A percentile compares a stretch with the other conserved stretches of the same genome.
Evolutionary conservation across 495 filamentous ascomycete genomes (phyloP).

Genomic region (Pyrenula massariospora): DNA sequence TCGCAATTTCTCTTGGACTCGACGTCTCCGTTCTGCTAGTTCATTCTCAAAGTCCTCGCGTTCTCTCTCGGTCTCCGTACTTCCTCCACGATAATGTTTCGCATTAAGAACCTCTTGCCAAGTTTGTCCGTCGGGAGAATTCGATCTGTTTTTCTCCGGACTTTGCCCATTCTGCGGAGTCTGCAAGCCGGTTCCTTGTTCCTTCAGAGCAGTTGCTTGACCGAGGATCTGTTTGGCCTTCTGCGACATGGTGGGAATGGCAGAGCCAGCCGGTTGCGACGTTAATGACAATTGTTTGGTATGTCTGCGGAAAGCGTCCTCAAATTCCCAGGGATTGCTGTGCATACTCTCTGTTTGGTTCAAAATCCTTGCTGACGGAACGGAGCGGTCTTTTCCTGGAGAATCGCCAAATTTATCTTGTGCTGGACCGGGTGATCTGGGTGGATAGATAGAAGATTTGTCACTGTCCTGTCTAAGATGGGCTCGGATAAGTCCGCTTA

Average conservation of each 20-base stretch:
- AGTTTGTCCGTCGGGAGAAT: slow-evolving; percentile 5
- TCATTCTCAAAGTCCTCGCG: slow-evolving; percentile 71
- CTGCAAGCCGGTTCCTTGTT: slow-evolving; percentile 13
- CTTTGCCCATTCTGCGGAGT: not conserved
- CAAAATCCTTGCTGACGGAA: slow-evolving; percentile 6
- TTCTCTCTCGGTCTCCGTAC: slow-evolving; percentile 52
- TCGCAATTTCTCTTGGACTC: slow-evolving; percentile 70
- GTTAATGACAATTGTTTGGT: not conserved
- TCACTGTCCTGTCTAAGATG: slow-evolving; percentile 79
- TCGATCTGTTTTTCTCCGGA: not conserved
- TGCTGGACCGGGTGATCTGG: slow-evolving; percentile 26
- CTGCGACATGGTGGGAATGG: slow-evolving; percentile 11
- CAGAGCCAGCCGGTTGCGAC: not conserved
- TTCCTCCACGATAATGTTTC: slow-evolving; percentile 38
- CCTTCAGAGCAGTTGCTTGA: slow-evolving; percentile 15
- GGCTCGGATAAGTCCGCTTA: slow-evolving; percentile 73
- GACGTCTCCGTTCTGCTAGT: slow-evolving; percentile 62
- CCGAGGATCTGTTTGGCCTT: slow-evolving; percentile 19
- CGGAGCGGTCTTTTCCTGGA: not conserved
- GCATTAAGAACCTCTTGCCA: slow-evolving; percentile 11
- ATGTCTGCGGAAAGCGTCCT: slow-evolving; percentile 20
- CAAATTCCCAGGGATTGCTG: slow-evolving; percentile 42
- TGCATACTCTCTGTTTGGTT: slow-evolving; percentile 15
- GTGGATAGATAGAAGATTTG: slow-evolving; percentile 62
- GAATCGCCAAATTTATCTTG: not conserved